These are phyloP conservation scores for Aspergillus diversus DNA, from an alignment of 495 filamentous ascomycete genomes.

Conservation along the genomic window DNA sequence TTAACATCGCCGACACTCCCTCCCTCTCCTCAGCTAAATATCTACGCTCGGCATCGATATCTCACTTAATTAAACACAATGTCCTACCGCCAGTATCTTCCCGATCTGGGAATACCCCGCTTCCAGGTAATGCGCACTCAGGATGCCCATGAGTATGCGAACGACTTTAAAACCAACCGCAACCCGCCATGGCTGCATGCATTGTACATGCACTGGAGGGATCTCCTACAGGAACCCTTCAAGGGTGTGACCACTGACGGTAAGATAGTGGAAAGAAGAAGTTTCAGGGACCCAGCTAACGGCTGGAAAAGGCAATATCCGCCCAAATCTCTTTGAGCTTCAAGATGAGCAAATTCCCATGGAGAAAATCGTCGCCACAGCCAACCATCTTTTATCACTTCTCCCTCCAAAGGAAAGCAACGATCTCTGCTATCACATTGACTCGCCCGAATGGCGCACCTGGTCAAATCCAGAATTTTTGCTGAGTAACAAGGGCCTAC, in stretches of 20 bases:
- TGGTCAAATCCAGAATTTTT: constrained; percentile 80
- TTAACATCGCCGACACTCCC: not conserved
- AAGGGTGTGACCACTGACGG: constrained; percentile 73
- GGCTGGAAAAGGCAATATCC: constrained; percentile 49
- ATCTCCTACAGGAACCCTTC: constrained; percentile 68
- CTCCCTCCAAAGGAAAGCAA: constrained; percentile 53
- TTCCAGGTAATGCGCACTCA: constrained; percentile 67
- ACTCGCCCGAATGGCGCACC: constrained; percentile 71
- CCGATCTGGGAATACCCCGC: constrained; percentile 60
- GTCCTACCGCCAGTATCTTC: constrained; percentile 60
- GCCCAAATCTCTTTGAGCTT: constrained; percentile 57
- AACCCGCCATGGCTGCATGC: constrained; percentile 70
- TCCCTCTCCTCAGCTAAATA: not conserved
- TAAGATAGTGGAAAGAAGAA: constrained; percentile 24
- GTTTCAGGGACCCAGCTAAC: constrained; percentile 17
- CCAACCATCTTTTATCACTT: constrained; percentile 43
- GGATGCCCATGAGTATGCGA: constrained; percentile 65
- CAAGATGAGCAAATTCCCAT: constrained; percentile 67
- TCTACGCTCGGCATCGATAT: not conserved
- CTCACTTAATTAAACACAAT: not conserved
- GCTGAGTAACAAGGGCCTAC: constrained; percentile 62
- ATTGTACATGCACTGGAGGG: constrained; percentile 67
- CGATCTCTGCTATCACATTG: constrained; percentile 59
- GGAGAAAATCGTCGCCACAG: constrained; percentile 53
- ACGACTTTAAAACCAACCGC: constrained; percentile 59